phyloP scores from a whole-genome alignment of 2,329 filamentous ascomycete genomes.

The Aspergillus unguis region DNA sequence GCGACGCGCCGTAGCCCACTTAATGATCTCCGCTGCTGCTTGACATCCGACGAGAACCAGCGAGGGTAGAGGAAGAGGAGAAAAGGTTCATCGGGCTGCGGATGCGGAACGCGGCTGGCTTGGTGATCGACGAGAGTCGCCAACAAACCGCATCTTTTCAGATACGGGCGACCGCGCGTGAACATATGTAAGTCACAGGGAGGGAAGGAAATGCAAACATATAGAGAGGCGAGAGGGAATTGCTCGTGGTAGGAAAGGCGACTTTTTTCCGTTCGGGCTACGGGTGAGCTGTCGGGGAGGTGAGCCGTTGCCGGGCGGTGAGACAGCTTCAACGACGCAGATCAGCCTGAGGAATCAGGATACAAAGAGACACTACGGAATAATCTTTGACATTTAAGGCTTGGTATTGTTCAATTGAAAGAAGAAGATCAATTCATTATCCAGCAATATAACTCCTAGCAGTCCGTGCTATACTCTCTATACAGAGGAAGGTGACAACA shows the following conservation, averaged over 20 bases:
- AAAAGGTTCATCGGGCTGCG: conserved; percentile 38
- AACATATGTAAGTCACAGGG: conserved; percentile 36
- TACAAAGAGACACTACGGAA: too few species aligned
- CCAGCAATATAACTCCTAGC: too few species aligned
- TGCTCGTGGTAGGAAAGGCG: neutral
- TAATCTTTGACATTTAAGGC: too few species aligned
- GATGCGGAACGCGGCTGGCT: conserved; percentile 22
- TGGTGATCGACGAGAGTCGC: conserved; percentile 34
- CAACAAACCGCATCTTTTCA: conserved; percentile 38
- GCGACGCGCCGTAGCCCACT: conserved; percentile 1
- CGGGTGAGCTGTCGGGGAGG: conserved; percentile 6
- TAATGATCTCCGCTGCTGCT: conserved; percentile 15
- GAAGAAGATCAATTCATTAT: too few species aligned
- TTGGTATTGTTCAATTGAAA: too few species aligned
- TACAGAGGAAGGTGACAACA: neutral
- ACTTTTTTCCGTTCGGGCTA: neutral
- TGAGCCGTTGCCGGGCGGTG: neutral
- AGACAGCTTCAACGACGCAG: neutral
- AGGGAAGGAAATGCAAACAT: conserved; percentile 6
- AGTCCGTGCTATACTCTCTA: neutral
- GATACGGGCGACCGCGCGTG: conserved; percentile 40
- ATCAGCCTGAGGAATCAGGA: too few species aligned
- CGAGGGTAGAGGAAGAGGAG: conserved; percentile 47
- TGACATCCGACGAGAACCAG: conserved; percentile 34
- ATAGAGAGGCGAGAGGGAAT: neutral